Evolutionary conservation across 2,329 filamentous ascomycete genomes (phyloP).

Genomic region (Fusarium sp.): DNA sequence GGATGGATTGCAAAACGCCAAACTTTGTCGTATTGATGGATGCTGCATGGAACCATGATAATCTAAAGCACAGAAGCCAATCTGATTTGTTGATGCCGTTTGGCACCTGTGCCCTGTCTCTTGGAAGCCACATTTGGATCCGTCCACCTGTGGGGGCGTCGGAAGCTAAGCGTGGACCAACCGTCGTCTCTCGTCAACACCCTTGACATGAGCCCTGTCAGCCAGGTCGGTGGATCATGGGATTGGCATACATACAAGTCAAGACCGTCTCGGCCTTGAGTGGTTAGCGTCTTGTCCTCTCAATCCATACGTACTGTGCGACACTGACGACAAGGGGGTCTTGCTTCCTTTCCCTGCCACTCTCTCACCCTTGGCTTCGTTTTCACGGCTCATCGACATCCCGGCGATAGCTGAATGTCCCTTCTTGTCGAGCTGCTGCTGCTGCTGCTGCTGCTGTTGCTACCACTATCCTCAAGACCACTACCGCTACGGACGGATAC

Average conservation of each 20-base stretch:
- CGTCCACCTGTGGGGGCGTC: conserved; percentile 33
- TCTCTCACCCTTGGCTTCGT: conserved; percentile 30
- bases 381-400: conserved; percentile 17
- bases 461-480: conserved; percentile 6
- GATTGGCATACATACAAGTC: conserved; percentile 37
- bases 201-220: conserved; percentile 40
- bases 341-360: conserved; percentile 24
- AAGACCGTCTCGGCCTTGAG: conserved; percentile 39
- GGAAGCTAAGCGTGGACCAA: conserved; percentile 39
- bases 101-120: conserved; percentile 14
- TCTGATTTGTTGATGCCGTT: conserved; percentile 31
- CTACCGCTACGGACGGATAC: background rate
- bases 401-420: conserved; percentile 37
- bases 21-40: conserved; percentile 13
- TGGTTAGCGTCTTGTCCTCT: conserved; percentile 36
- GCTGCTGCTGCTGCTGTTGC: conserved; percentile 25
- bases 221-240: conserved; percentile 40
- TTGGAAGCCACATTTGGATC: conserved; percentile 30
- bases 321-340: conserved; percentile 32
- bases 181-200: conserved; percentile 31
- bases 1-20: background rate
- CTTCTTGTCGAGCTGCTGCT: conserved; percentile 39
- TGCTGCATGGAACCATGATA: conserved; percentile 13
- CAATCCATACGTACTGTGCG: conserved; percentile 38
- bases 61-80: conserved; percentile 13